Percentiles rank a stretch among this genome's conserved stretches.
phyloP scores from a whole-genome alignment of 257 asterid genomes.

The Solanum etuberosum region DNA sequence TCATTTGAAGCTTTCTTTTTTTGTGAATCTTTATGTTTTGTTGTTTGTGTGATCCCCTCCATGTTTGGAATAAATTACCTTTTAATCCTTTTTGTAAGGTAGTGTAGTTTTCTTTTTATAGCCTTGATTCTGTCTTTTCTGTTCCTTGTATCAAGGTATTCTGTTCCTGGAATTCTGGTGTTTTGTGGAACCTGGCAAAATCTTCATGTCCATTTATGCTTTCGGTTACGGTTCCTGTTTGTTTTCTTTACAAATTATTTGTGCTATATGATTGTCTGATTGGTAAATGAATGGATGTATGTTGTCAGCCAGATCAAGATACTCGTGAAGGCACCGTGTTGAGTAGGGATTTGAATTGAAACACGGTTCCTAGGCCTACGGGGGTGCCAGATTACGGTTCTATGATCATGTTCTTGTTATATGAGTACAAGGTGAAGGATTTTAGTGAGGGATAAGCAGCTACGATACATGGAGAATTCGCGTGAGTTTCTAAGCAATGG shows the following conservation, averaged over 20 bases:
- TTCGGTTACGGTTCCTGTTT: not conserved
- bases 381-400: not conserved
- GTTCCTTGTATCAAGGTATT: constrained; percentile 18
- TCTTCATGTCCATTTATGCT: constrained; percentile 7
- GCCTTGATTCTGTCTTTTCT: constrained; percentile 11
- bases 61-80: not conserved
- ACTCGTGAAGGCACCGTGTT: not conserved
- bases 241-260: not conserved
- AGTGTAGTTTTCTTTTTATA: not conserved
- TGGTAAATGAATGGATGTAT: not conserved
- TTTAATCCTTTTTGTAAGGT: not conserved
- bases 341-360: constrained; percentile 1
- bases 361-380: constrained; percentile 16
- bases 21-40: not conserved
- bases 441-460: constrained; percentile 11
- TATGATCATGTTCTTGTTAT: constrained; percentile 15
- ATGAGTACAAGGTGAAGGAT: constrained; percentile 4
- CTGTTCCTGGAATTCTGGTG: constrained; percentile 16
- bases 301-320: not conserved
- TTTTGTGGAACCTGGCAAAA: constrained; percentile 4
- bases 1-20: not conserved
- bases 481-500: constrained; percentile 39
- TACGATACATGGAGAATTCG: constrained; percentile 40
- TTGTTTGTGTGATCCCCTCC: not conserved
- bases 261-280: not conserved